phyloP scores from a whole-genome alignment of 169 alveolate genomes.

The Condylostoma magnum region DNA sequence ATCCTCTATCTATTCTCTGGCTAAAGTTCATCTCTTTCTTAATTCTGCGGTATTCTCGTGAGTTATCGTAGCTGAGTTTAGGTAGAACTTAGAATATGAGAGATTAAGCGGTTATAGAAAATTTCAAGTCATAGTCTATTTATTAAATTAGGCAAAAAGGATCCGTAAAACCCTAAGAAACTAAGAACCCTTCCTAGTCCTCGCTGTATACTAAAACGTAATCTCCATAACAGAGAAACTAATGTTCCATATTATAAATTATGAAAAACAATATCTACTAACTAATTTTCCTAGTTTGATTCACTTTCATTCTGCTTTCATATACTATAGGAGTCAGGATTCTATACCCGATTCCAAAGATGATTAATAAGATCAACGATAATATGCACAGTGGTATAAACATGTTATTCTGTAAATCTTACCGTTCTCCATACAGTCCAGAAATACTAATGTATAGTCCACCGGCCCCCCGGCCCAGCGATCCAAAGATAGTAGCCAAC shows the following conservation, averaged over 20 bases:
- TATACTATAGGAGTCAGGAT: neutral
- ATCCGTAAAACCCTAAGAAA: neutral
- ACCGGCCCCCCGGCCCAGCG: slow-evolving; percentile 27
- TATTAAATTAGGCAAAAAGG: neutral
- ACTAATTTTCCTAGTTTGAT: no score
- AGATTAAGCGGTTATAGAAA: neutral
- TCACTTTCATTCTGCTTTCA: no score
- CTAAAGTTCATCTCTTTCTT: neutral
- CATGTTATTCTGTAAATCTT: neutral
- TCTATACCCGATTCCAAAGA: neutral
- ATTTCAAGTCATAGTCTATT: neutral
- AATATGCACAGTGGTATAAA: neutral
- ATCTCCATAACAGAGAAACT: neutral
- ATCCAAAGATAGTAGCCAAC: slow-evolving; percentile 35
- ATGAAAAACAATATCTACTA: neutral
- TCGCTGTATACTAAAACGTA: neutral
- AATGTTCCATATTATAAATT: neutral
- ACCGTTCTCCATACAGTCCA: neutral
- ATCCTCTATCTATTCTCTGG: no score
- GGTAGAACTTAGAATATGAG: neutral
- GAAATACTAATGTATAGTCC: neutral
- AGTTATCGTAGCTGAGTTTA: neutral
- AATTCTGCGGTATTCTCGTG: neutral
- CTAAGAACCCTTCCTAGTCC: neutral
- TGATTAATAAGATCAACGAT: neutral